Conservation (phyloP, 2,329 filamentous ascomycete genomes). For the Aspergillus quadrilineatus region DNA sequence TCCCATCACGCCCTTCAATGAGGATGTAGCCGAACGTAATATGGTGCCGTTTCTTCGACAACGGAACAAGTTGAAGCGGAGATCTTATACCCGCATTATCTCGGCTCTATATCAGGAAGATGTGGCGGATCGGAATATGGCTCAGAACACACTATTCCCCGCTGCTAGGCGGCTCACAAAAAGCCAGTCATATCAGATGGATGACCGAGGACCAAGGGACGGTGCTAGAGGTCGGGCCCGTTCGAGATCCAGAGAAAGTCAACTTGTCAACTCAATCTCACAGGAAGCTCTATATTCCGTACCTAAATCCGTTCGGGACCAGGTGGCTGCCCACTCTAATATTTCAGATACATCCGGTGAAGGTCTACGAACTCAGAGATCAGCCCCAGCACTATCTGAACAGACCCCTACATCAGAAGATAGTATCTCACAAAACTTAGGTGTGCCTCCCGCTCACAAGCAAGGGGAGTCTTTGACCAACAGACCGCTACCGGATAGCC, state of each 20-base stretch:
- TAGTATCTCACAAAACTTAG: slow-evolving; percentile 23
- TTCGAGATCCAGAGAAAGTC: slow-evolving; percentile 12
- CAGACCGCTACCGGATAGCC: slow-evolving; percentile 35
- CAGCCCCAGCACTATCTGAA: slow-evolving; percentile 30
- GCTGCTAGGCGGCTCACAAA: slow-evolving; percentile 20
- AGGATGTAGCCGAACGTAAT: slow-evolving; percentile 46
- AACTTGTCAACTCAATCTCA: slow-evolving; percentile 14
- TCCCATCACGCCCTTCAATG: slow-evolving; percentile 40
- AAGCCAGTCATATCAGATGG: slow-evolving; percentile 13
- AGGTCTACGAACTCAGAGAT: slow-evolving; percentile 30
- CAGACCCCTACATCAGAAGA: slow-evolving; percentile 12
- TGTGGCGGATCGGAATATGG: slow-evolving; percentile 43
- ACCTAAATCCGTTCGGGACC: slow-evolving; percentile 4
- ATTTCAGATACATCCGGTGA: background rate
- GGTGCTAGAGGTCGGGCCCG: slow-evolving; percentile 1
- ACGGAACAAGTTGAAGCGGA: slow-evolving; percentile 24
- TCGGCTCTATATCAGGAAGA: slow-evolving; percentile 43
- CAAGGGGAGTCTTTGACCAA: slow-evolving; percentile 33
- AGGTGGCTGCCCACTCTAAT: background rate
- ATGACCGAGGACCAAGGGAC: background rate
- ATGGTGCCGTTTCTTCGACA: slow-evolving; percentile 36
- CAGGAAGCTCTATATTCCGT: slow-evolving; percentile 11
- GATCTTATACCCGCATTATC: slow-evolving; percentile 31
- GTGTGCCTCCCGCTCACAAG: slow-evolving; percentile 34
- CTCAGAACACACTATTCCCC: slow-evolving; percentile 26